Percentiles rank a stretch among this genome's conserved stretches.
Evolutionary conservation across 2,329 filamentous ascomycete genomes (phyloP).

Genomic region (Diplocarpon mali): DNA sequence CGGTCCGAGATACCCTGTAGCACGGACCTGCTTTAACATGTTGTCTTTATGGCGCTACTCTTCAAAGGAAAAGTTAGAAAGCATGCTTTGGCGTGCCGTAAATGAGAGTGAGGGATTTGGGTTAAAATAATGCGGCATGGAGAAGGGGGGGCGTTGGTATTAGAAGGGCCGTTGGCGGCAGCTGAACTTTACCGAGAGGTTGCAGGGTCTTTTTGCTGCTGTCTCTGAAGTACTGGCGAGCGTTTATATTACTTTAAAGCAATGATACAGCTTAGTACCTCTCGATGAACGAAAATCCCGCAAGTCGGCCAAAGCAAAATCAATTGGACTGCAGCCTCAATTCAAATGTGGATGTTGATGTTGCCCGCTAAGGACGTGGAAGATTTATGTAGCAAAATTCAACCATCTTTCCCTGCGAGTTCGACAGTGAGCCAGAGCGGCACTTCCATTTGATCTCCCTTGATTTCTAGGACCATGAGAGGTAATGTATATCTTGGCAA

Average conservation of each 20-base stretch:
- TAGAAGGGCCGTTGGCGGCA: background rate
- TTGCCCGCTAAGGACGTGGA: too few species aligned
- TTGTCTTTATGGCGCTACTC: conserved; percentile 65
- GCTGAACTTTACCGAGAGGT: background rate
- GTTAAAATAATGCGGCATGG: conserved; percentile 47
- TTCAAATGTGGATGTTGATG: too few species aligned
- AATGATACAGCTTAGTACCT: background rate
- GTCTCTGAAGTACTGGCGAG: background rate
- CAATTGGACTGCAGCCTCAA: too few species aligned
- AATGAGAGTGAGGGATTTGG: conserved; percentile 86
- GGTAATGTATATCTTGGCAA: too few species aligned
- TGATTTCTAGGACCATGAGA: too few species aligned
- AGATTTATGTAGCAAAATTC: too few species aligned
- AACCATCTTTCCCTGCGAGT: too few species aligned
- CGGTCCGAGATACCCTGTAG: conserved; percentile 64
- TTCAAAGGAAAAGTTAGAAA: conserved; percentile 54
- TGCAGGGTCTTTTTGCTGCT: too few species aligned
- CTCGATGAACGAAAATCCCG: background rate
- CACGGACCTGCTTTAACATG: conserved; percentile 85
- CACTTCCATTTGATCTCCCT: too few species aligned
- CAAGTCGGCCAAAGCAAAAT: too few species aligned
- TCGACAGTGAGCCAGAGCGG: too few species aligned
- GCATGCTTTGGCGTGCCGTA: conserved; percentile 75
- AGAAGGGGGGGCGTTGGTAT: background rate
- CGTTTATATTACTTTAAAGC: background rate